phyloP scores from a whole-genome alignment of 148 eudicot genomes.

The Heliamphora exappendiculata region DNA sequence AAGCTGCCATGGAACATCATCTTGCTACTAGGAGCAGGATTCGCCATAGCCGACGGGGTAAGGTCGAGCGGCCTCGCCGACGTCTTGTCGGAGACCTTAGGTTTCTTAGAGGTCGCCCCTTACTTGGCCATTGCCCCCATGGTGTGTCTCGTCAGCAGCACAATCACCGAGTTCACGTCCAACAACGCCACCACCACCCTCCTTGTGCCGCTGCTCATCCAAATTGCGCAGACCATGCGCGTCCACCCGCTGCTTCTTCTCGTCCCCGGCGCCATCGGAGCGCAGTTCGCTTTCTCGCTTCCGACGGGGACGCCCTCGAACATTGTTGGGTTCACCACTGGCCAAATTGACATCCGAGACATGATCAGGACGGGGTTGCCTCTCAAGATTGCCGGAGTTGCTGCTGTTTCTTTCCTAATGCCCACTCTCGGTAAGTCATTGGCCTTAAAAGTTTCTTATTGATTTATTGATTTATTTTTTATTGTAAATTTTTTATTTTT shows the following conservation, averaged over 20 bases:
- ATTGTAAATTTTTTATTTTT: neutral
- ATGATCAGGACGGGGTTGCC: constrained; percentile 67
- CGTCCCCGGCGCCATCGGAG: constrained; percentile 80
- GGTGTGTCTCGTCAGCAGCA: constrained; percentile 48
- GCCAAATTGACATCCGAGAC: constrained; percentile 64
- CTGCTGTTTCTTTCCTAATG: constrained; percentile 54
- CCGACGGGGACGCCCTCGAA: constrained; percentile 87
- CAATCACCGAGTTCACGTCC: constrained; percentile 80
- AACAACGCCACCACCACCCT: constrained; percentile 79
- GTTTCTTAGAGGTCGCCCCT: constrained; percentile 57
- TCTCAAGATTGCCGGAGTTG: constrained; percentile 47
- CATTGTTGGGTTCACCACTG: constrained; percentile 72
- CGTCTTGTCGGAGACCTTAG: constrained; percentile 43
- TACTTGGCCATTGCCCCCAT: constrained; percentile 68
- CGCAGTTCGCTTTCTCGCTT: constrained; percentile 71
- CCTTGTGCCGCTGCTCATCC: constrained; percentile 59
- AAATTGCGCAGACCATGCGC: constrained; percentile 58
- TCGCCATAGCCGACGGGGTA: constrained; percentile 89
- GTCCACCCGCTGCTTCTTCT: constrained; percentile 70
- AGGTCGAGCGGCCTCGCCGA: constrained; percentile 76
- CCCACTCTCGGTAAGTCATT: constrained; percentile 69
- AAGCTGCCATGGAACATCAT: constrained; percentile 79
- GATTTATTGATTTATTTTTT: neutral
- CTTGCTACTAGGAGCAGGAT: constrained; percentile 77
- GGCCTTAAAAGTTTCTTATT: neutral